Percentiles rank a stretch among this genome's conserved stretches.
These are phyloP conservation scores for Chenopodium album DNA, from an alignment of 148 eudicot genomes.

Conservation along the genomic window DNA sequence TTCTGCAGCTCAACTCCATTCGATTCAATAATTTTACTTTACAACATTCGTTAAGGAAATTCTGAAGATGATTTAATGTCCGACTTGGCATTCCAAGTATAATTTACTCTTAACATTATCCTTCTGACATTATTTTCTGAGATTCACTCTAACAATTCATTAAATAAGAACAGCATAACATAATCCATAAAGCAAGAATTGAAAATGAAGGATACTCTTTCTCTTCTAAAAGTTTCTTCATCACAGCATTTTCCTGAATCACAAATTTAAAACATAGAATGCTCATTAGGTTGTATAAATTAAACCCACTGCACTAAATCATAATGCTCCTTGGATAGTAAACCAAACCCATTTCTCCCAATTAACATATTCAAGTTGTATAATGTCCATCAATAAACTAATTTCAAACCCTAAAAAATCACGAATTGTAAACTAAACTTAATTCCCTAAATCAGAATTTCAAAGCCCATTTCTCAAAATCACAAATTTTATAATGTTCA, in stretches of 20 bases:
- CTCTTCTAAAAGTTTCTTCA: constrained; percentile 32
- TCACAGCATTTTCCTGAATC: constrained; percentile 24
- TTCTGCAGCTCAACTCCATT: constrained; percentile 51
- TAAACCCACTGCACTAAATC: not conserved
- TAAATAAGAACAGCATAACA: not conserved
- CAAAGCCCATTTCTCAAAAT: not conserved
- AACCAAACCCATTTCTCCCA: not conserved
- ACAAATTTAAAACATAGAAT: not conserved
- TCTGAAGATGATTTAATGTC: not conserved
- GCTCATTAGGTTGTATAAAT: not conserved
- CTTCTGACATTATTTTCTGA: not conserved
- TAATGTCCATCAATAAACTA: too few species aligned
- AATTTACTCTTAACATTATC: not conserved
- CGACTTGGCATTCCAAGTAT: not conserved
- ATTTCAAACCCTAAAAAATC: too few species aligned
- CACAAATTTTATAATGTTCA: too few species aligned
- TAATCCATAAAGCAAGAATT: not conserved
- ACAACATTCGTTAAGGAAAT: constrained; percentile 18
- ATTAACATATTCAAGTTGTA: too few species aligned
- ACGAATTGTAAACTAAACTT: too few species aligned
- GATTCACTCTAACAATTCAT: not conserved
- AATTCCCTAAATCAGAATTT: constrained; percentile 20
- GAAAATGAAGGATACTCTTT: constrained; percentile 39
- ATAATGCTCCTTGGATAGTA: not conserved
- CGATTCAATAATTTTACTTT: constrained; percentile 56